phyloP scores from a whole-genome alignment of 257 asterid species.

The Ophiorrhiza pumila region DNA sequence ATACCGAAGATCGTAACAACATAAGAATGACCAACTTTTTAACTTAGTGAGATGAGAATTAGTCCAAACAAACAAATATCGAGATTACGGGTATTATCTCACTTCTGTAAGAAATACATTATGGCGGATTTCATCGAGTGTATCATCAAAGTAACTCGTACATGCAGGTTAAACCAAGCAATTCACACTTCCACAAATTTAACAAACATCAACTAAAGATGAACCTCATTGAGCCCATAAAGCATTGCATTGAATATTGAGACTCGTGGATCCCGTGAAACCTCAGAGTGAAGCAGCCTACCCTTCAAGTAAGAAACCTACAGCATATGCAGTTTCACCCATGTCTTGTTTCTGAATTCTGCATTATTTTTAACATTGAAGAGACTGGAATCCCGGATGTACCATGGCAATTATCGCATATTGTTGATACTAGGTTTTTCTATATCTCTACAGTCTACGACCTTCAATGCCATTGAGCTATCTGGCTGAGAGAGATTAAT shows the following conservation, averaged over 20 bases:
- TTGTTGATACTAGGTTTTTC: conserved; percentile 1
- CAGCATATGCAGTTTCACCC: not conserved
- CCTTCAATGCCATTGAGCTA: conserved; percentile 19
- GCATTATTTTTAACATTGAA: not conserved
- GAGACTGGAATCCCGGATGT: not conserved
- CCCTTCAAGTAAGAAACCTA: not conserved
- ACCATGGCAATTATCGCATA: not conserved
- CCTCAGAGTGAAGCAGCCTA: not conserved
- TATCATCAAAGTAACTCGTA: not conserved
- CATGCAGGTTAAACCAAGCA: conserved; percentile 5
- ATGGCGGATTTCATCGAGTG: not conserved
- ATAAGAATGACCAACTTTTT: not conserved
- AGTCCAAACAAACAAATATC: not conserved
- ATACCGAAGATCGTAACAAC: not conserved
- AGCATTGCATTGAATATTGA: not conserved
- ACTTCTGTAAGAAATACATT: conserved; percentile 3
- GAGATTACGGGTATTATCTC: not conserved
- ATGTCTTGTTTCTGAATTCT: not conserved
- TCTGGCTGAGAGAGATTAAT: conserved; percentile 28
- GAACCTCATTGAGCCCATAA: not conserved
- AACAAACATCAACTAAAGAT: not conserved
- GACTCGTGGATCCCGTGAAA: not conserved
- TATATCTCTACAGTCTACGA: conserved; percentile 34
- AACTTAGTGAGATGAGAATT: not conserved
- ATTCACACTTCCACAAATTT: not conserved